phyloP scores from a whole-genome alignment of 2,329 filamentous ascomycete species.

The Anthostomella pinea region DNA sequence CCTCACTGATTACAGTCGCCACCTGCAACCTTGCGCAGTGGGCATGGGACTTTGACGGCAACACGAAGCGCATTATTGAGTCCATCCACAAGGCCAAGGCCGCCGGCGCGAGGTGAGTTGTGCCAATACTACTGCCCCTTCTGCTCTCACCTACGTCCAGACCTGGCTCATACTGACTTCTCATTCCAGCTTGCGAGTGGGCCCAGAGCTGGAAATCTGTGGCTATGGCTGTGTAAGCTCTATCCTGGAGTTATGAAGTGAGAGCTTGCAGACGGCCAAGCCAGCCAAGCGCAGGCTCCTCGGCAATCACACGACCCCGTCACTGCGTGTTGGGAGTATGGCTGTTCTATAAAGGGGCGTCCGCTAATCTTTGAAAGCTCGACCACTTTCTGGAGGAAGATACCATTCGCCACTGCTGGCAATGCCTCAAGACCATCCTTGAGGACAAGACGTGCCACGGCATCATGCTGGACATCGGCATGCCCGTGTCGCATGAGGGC shows the following conservation, averaged over 20 bases:
- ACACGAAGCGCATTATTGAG: conserved; percentile 58
- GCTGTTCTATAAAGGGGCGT: no score
- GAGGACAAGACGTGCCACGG: conserved; percentile 57
- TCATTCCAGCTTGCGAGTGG: no score
- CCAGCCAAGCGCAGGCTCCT: no score
- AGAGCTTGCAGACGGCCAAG: no score
- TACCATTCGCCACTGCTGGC: conserved; percentile 58
- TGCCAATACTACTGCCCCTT: no score
- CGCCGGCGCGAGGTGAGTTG: conserved; percentile 57
- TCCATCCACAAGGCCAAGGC: conserved; percentile 55
- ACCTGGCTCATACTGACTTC: background rate
- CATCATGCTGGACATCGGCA: conserved; percentile 64
- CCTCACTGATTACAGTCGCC: conserved; percentile 37
- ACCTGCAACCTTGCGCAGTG: conserved; percentile 38
- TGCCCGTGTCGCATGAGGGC: conserved; percentile 61
- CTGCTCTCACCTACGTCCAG: no score
- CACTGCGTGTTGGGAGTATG: conserved; percentile 52
- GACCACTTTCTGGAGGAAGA: conserved; percentile 65
- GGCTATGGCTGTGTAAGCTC: no score
- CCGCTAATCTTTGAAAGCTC: no score
- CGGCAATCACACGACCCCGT: no score
- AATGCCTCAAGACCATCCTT: conserved; percentile 61
- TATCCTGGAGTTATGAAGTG: no score
- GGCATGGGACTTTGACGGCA: conserved; percentile 47
- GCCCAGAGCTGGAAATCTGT: no score